These are phyloP conservation scores for Collybia nuda DNA, from an alignment of 768 basidiomycete species.

Conservation along the genomic window DNA sequence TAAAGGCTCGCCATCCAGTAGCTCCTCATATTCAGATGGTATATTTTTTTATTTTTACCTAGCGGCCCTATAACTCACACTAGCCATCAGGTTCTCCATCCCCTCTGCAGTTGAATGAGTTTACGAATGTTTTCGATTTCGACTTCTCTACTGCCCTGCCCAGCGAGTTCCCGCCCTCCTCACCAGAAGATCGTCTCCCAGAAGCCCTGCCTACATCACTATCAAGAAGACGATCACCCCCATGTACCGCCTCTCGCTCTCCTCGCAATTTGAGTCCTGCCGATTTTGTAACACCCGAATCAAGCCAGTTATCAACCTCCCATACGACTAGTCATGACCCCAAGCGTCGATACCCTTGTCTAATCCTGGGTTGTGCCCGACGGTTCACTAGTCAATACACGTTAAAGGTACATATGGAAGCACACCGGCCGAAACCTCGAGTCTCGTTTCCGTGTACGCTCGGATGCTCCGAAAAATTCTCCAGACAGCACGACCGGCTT, in stretches of 20 bases:
- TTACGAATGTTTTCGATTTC: constrained; percentile 29
- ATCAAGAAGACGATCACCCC: constrained; percentile 9
- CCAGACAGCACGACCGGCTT: constrained; percentile 55
- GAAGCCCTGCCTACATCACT: constrained; percentile 8
- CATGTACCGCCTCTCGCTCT: constrained; percentile 4
- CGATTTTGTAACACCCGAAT: constrained; percentile 11
- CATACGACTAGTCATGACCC: constrained; percentile 29
- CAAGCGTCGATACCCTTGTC: constrained; percentile 47
- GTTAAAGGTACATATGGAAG: constrained; percentile 53
- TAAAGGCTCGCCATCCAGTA: constrained; percentile 21
- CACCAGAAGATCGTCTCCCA: constrained; percentile 3
- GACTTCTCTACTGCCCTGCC: constrained; percentile 27
- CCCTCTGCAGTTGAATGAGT: constrained; percentile 29
- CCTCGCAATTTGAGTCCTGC: constrained; percentile 7
- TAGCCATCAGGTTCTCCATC: constrained; percentile 27
- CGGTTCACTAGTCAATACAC: constrained; percentile 56
- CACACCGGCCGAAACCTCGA: constrained; percentile 52
- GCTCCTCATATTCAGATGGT: constrained; percentile 34
- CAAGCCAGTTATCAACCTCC: constrained; percentile 30
- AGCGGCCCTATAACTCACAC: neutral
- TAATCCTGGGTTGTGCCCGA: constrained; percentile 44
- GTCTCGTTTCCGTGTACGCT: constrained; percentile 48
- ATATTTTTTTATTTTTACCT: neutral
- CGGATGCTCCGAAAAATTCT: constrained; percentile 56
- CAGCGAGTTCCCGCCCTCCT: constrained; percentile 18